phyloP scores from a whole-genome alignment of 495 filamentous ascomycete species.

The Daldinia caldariorum region DNA sequence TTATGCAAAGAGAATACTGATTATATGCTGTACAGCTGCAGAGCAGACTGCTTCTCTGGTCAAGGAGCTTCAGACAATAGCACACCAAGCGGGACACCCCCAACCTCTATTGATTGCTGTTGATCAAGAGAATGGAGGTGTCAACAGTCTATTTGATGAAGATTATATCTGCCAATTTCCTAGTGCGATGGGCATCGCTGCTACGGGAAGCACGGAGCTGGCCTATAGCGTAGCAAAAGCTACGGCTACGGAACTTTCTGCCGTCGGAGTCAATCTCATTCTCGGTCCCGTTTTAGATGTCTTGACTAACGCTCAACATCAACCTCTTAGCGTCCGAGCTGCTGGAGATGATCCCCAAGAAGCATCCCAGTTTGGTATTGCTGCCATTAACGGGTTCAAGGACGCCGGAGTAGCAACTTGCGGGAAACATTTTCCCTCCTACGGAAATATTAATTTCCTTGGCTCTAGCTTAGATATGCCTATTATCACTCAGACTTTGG shows the following conservation, averaged over 20 bases:
- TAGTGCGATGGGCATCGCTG: constrained; percentile 89
- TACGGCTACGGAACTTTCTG: constrained; percentile 84
- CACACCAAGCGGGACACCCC: constrained; percentile 84
- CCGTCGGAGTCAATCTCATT: constrained; percentile 90
- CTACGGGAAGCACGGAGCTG: constrained; percentile 78
- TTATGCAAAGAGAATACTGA: constrained; percentile 35
- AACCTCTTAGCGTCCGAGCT: constrained; percentile 84
- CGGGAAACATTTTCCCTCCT: constrained; percentile 93
- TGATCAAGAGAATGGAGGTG: constrained; percentile 94
- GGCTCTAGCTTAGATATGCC: constrained; percentile 87
- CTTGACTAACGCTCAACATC: constrained; percentile 85
- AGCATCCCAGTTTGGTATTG: constrained; percentile 85
- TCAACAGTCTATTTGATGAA: constrained; percentile 92
- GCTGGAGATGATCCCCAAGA: constrained; percentile 89
- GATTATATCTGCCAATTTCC: constrained; percentile 92
- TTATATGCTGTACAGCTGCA: constrained; percentile 65
- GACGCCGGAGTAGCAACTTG: constrained; percentile 85
- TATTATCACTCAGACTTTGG: constrained; percentile 89
- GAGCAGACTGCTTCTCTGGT: constrained; percentile 83
- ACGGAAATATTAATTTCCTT: constrained; percentile 90
- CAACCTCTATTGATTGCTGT: constrained; percentile 84
- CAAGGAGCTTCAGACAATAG: constrained; percentile 86
- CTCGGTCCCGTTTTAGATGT: constrained; percentile 92
- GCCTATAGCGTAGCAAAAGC: constrained; percentile 86
- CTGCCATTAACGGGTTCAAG: constrained; percentile 88